Base-by-base conservation (phyloP, 2,329 filamentous ascomycete genomes). In the Aureobasidium sp. region DNA sequence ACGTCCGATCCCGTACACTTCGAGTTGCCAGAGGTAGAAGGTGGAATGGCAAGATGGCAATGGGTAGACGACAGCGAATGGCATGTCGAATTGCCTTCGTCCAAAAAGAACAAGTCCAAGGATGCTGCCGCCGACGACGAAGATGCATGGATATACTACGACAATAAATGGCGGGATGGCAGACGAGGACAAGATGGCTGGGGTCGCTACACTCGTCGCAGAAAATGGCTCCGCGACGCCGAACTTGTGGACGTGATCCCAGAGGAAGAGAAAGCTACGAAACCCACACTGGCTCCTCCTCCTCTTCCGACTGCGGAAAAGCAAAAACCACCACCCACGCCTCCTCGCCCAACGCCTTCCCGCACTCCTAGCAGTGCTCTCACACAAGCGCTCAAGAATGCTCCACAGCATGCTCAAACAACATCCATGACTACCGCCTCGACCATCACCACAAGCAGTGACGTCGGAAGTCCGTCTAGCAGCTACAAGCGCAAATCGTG, bases 161-260 rank as follows among this genome's bases (percentile, higher is more conserved):
- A 99, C 70, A 97, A 93, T 73, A 97, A 96, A 88, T 99, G 94
- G 94, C 87, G 91, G 72, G 88, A 90, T 67, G 92, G 92, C 19
- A 87, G 89, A 17, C 84, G 91, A 63, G 90, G 90, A 3, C 82
- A 84, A 71, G 94, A 99, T 69, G 90, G 92, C 59, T 99, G 94
- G 94, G 90, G 90, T 44, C 86, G 91, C 62, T 99, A 96, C 81
- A 99, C 94, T 0, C 85, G 94, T 15, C 85, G 94, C 24, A 80
- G 94, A 65, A 97, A 97, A 76, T 99, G 94, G 94, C 94, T 91
- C 71, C 89, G 94, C 42, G 94, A 97, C 71, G 94, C 94, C 11
- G 94, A 99, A 76, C 83, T 99, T 3, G 90, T 97, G 37, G 94
- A 99, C 71, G 77, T 87, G 65, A 72, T 75, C 44, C 70, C 77